Evolutionary conservation across 1,284 basidiomycete genomes (phyloP), one percentile per base, ranked within the genome.

Genomic region (Boletellus deceptivus): DNA sequence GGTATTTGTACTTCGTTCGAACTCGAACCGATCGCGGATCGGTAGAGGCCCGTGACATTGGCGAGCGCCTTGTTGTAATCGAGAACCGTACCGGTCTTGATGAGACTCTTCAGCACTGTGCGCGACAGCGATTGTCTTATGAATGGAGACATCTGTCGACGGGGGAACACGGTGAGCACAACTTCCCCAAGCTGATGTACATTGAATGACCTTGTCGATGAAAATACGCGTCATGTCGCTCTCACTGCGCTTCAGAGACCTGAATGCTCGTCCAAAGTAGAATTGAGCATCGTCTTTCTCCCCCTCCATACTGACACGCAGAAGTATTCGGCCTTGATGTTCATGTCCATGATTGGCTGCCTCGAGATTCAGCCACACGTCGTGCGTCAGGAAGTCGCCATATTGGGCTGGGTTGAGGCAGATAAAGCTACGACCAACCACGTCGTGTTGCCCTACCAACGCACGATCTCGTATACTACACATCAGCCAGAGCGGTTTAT

Each of bases 271-370:
- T 11, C 97, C 97, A 65, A 99, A 99, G 74, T 93, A 94, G 76
- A 98, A 99, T 59, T 93, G 90, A 18, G 96, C 92, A 66, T 99
- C 97, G 64, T 98, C 95, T 70, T 96, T 92, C 76, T 98, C 96
- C 42, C 94, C 94, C 65, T 99, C 97, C 94, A 99, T 98, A 67
- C 93, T 96, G 48, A 99, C 82, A 7, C 97, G 82, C 22, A 98
- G 74, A 41, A 97, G 72, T 33, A 98, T 79, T 31, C 93, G 83
- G 2, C 95, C 94, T 52, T 86, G 82, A 31, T 31, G 29, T 31
- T 11, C 29, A 6, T 69, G 59, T 1, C 68, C 61, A 44, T 70
- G 60, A 25, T 68, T 61, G 38, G 50, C 35, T 0, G 89, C 85
- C 62, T 96, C 93, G n/a, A 99, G 73, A 52, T 93, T 87, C 70